Conservation (phyloP, 192 early-diverging fungal genomes). For the Coemansia sp. region DNA sequence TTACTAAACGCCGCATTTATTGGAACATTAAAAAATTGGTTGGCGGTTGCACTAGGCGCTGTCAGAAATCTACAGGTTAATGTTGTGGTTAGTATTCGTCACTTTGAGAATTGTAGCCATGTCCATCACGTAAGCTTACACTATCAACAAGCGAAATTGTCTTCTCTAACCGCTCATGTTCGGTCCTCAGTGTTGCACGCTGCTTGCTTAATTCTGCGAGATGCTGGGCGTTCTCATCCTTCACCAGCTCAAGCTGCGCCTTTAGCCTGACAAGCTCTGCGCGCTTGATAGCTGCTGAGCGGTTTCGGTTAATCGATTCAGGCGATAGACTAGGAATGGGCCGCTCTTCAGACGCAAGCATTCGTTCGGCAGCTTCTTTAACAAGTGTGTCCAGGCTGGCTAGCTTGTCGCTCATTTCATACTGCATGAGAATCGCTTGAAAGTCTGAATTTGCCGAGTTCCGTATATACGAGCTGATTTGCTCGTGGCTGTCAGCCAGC, state of each 20-base stretch:
- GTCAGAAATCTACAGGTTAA: not conserved
- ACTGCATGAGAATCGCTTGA: slow-evolving; percentile 53
- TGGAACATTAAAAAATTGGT: slow-evolving; percentile 1
- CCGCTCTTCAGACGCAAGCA: slow-evolving; percentile 4
- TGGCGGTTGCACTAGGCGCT: not conserved
- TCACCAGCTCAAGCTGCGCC: slow-evolving; percentile 19
- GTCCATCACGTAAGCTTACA: not conserved
- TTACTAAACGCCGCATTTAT: not conserved
- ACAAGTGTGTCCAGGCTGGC: slow-evolving; percentile 39
- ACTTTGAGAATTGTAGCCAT: not conserved
- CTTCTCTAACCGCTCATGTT: slow-evolving; percentile 17
- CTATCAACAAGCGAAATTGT: slow-evolving; percentile 20
- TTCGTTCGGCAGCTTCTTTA: slow-evolving; percentile 34
- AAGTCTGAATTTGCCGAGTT: slow-evolving; percentile 53
- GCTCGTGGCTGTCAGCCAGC: slow-evolving; percentile 48
- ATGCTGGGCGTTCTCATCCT: slow-evolving; percentile 24
- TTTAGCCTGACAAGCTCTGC: slow-evolving; percentile 36
- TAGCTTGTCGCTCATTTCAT: slow-evolving; percentile 44
- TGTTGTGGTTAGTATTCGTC: not conserved
- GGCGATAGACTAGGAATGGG: slow-evolving; percentile 35
- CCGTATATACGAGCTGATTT: slow-evolving; percentile 47
- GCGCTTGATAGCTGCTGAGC: slow-evolving; percentile 39
- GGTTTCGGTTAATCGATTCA: slow-evolving; percentile 41
- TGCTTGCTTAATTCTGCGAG: slow-evolving; percentile 15
- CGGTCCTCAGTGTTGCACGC: slow-evolving; percentile 15